Evolutionary conservation across 2,329 filamentous ascomycete genomes (phyloP).

Genomic region (Alternaria sp.): DNA sequence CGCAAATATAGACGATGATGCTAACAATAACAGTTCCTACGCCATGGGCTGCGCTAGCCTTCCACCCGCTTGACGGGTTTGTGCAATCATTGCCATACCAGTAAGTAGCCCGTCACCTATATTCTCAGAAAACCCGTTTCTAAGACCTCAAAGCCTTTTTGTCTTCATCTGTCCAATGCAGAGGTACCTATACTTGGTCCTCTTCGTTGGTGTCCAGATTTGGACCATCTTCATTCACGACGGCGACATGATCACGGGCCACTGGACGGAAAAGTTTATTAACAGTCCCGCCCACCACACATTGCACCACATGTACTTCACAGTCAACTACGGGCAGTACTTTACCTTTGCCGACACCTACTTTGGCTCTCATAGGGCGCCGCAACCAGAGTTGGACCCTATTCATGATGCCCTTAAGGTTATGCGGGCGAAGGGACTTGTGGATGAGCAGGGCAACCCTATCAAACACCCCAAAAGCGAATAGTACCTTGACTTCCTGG

Average conservation of each 20-base stretch:
- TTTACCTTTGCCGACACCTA: conserved; percentile 14
- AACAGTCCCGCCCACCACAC: conserved; percentile 16
- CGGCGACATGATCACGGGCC: conserved; percentile 13
- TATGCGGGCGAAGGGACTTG: conserved; percentile 12
- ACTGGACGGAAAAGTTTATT: conserved; percentile 15
- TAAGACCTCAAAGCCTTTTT: conserved; percentile 6
- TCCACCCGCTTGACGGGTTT: conserved; percentile 13
- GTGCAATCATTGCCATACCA: conserved; percentile 15
- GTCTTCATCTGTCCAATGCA: conserved; percentile 15
- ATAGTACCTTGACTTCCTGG: neutral
- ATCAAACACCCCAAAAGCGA: conserved; percentile 13
- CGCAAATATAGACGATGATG: neutral
- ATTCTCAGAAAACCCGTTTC: neutral
- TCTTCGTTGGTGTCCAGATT: conserved; percentile 12
- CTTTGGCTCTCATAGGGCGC: conserved; percentile 12
- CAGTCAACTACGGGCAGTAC: conserved; percentile 16
- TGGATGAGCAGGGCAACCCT: conserved; percentile 11
- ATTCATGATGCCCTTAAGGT: conserved; percentile 17
- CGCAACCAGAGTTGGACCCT: conserved; percentile 10
- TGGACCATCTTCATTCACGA: conserved; percentile 18
- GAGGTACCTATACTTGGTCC: conserved; percentile 15
- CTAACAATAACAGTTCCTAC: conserved; percentile 12
- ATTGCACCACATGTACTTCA: conserved; percentile 16
- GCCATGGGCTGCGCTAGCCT: conserved; percentile 15
- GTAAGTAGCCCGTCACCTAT: neutral